phyloP scores from a whole-genome alignment of 1,139 yeast species.

The Debaryomycetaceae sp. region DNA sequence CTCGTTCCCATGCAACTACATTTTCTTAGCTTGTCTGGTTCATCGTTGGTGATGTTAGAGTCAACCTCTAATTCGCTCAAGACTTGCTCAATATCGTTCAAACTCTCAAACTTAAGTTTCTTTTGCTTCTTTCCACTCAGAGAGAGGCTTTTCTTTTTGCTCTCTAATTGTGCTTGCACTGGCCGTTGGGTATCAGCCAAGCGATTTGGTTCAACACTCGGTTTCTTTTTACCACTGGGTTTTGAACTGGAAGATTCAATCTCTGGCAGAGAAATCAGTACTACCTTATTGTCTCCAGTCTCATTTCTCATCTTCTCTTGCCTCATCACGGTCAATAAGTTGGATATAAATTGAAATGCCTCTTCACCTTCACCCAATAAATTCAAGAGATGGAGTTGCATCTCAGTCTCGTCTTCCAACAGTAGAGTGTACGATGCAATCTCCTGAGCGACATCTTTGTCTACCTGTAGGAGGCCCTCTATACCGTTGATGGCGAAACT shows the following conservation, averaged over 20 bases:
- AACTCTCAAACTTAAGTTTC: slow-evolving; percentile 44
- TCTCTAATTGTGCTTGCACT: neutral
- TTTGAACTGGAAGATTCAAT: neutral
- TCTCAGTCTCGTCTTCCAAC: slow-evolving; percentile 38
- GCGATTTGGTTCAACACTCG: slow-evolving; percentile 18
- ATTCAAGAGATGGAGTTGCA: slow-evolving; percentile 47
- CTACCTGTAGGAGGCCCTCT: slow-evolving; percentile 44
- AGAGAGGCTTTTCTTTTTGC: slow-evolving; percentile 7
- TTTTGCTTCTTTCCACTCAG: slow-evolving; percentile 27
- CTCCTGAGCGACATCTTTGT: slow-evolving; percentile 25
- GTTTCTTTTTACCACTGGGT: slow-evolving; percentile 10
- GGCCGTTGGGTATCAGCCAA: neutral
- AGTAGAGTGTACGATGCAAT: slow-evolving; percentile 48
- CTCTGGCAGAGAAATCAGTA: neutral
- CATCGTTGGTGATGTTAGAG: too few species aligned
- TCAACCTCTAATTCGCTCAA: slow-evolving; percentile 33
- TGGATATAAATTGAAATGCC: slow-evolving; percentile 35
- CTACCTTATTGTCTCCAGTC: neutral
- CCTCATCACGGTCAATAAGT: slow-evolving; percentile 19
- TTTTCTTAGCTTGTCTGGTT: slow-evolving; percentile 12
- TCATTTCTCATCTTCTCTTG: slow-evolving; percentile 6
- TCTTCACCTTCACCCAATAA: slow-evolving; percentile 52
- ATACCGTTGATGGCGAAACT: slow-evolving; percentile 32
- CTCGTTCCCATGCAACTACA: slow-evolving; percentile 85
- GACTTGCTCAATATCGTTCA: slow-evolving; percentile 55